A percentile compares a stretch with the other conserved stretches of the same genome.
Conservation (phyloP, 192 early-diverging fungal species). For the Coemansia sp. region DNA sequence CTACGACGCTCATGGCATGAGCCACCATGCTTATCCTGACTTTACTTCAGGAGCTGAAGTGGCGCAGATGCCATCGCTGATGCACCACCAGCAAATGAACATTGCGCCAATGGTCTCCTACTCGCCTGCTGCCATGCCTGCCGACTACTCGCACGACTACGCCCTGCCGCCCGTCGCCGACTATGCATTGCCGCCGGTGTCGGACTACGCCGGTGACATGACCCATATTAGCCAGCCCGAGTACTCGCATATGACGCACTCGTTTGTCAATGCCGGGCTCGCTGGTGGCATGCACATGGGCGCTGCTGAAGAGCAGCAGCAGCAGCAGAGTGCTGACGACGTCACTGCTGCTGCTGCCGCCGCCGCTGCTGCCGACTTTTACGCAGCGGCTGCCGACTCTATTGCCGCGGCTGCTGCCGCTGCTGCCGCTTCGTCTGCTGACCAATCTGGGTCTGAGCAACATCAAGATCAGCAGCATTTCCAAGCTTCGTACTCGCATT, state of each 20-base stretch:
- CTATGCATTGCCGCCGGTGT: slow-evolving; percentile 13
- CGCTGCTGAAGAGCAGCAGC: neutral
- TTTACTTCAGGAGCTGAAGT: neutral
- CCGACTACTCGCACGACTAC: slow-evolving; percentile 14
- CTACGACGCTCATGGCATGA: slow-evolving; percentile 22
- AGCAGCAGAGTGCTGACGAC: neutral
- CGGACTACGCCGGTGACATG: slow-evolving; percentile 6
- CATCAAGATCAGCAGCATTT: neutral
- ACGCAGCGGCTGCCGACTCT: neutral
- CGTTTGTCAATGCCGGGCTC: slow-evolving; percentile 23
- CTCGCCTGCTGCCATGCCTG: slow-evolving; percentile 1
- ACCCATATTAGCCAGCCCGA: slow-evolving; percentile 10
- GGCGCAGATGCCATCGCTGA: slow-evolving; percentile 20
- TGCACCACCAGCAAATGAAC: slow-evolving; percentile 9
- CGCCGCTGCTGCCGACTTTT: slow-evolving; percentile 13
- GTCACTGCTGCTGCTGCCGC: slow-evolving; percentile 14
- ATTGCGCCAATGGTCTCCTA: slow-evolving; percentile 11
- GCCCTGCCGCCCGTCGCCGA: slow-evolving; percentile 18
- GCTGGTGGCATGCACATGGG: slow-evolving; percentile 2
- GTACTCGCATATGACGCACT: slow-evolving; percentile 20
- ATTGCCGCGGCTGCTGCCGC: neutral
- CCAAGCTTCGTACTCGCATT: neutral
- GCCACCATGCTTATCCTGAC: slow-evolving; percentile 23
- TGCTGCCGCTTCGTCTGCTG: neutral
- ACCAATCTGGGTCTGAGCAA: neutral